Evolutionary conservation across 78 protist species (phyloP).

Genomic region (Salpingoeca rosetta): DNA sequence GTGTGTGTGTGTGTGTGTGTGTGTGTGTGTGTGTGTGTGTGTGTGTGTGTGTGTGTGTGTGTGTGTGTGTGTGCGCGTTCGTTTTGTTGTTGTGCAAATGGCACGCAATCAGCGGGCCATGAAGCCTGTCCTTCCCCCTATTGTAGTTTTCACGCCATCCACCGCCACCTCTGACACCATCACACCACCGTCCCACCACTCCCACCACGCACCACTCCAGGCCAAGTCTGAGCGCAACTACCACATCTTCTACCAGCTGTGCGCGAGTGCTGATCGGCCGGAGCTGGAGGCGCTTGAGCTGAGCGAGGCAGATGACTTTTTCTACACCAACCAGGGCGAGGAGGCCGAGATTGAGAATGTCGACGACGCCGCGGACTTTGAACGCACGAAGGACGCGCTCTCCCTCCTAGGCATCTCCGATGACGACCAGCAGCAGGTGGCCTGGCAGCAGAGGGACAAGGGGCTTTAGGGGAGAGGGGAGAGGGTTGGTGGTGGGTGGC

Average conservation of each 20-base stretch:
- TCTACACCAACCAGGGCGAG: not conserved
- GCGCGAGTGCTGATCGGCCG: not conserved
- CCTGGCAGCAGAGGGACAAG: not conserved
- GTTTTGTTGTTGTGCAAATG: too few relatives aligned
- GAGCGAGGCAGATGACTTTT: not conserved
- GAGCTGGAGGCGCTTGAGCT: not conserved
- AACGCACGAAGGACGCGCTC: not conserved
- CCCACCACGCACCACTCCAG: too few relatives aligned
- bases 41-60: too few relatives aligned
- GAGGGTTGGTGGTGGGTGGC: too few relatives aligned
- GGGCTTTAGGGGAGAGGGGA: not conserved
- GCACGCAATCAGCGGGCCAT: not conserved
- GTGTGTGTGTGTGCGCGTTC: too few relatives aligned
- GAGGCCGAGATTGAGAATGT: not conserved
- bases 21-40: too few relatives aligned
- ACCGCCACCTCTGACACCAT: too few relatives aligned
- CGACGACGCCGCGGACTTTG: slow-evolving; percentile 13
- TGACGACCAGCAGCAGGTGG: not conserved
- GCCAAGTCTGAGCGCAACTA: slow-evolving; percentile 42
- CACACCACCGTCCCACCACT: too few relatives aligned
- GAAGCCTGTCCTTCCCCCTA: not conserved
- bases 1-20: too few relatives aligned
- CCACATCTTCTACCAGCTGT: slow-evolving; percentile 45
- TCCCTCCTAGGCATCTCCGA: not conserved
- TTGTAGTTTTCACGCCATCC: too few relatives aligned